phyloP scores from a whole-genome alignment of 306 rosid species.

The Psophocarpus tetragonolobus region DNA sequence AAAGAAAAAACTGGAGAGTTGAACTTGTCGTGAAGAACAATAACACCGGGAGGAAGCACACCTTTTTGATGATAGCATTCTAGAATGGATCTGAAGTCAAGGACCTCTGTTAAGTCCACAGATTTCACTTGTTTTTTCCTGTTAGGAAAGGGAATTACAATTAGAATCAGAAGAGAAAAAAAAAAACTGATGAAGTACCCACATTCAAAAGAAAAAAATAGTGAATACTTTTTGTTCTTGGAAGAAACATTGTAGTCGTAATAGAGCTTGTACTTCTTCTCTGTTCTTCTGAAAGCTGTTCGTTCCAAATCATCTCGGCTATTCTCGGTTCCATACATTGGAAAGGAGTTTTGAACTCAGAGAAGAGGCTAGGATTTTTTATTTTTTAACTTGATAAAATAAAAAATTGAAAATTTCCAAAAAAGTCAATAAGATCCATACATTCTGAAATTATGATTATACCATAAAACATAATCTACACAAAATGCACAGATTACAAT shows the following conservation, averaged over 20 bases:
- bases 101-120: constrained; percentile 79
- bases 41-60: constrained; percentile 57
- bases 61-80: constrained; percentile 47
- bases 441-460: too few species aligned
- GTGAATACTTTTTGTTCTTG: constrained; percentile 62
- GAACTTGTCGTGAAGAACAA: constrained; percentile 37
- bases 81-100: constrained; percentile 70
- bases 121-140: constrained; percentile 72
- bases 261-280: constrained; percentile 93
- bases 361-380: constrained; percentile 29
- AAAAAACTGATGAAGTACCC: not conserved
- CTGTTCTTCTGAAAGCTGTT: constrained; percentile 86
- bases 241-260: constrained; percentile 60
- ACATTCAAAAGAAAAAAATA: not conserved
- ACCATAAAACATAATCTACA: not conserved
- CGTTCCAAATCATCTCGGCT: constrained; percentile 62
- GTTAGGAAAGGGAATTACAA: constrained; percentile 1
- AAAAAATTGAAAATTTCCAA: not conserved
- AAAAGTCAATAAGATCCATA: constrained; percentile 35
- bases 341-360: not conserved
- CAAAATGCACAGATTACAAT: not conserved
- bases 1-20: constrained; percentile 60
- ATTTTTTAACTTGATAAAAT: not conserved
- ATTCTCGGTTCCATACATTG: constrained; percentile 73
- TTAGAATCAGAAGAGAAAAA: not conserved